Evolutionary conservation across 805 yeast species (phyloP).

Genomic region (Candida anglica): DNA sequence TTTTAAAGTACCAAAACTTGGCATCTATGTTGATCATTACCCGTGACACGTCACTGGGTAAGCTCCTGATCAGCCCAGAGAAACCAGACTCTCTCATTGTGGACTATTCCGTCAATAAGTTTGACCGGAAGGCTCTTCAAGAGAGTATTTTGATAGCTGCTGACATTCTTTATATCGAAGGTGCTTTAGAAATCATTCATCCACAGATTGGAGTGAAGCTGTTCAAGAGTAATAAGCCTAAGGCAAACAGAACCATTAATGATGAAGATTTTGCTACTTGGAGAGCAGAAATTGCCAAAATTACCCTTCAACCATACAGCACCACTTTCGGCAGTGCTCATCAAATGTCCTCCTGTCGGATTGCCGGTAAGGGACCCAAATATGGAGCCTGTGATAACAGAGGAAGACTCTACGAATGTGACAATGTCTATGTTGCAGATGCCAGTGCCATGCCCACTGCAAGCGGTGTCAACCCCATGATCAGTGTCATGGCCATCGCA

Average conservation of each 20-base stretch:
- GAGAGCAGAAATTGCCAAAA: conserved; percentile 25
- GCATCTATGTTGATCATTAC: conserved; percentile 41
- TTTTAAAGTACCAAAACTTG: conserved; percentile 32
- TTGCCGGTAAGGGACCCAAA: conserved; percentile 43
- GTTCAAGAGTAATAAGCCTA: conserved; percentile 33
- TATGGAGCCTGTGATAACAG: conserved; percentile 40
- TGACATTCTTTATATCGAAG: conserved; percentile 45
- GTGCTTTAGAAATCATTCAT: conserved; percentile 41
- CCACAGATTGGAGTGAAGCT: conserved; percentile 31
- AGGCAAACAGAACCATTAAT: conserved; percentile 30
- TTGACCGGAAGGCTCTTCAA: conserved; percentile 37
- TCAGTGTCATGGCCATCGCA: conserved; percentile 44
- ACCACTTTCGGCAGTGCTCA: conserved; percentile 45
- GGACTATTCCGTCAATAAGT: conserved; percentile 37
- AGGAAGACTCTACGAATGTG: conserved; percentile 46
- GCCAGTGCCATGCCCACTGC: conserved; percentile 50
- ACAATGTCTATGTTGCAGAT: conserved; percentile 47
- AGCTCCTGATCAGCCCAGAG: conserved; percentile 26
- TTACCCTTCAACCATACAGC: conserved; percentile 24
- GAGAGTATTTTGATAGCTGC: conserved; percentile 36
- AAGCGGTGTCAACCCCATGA: conserved; percentile 54
- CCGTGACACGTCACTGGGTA: conserved; percentile 43
- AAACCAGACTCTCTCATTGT: conserved; percentile 30
- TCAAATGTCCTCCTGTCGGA: conserved; percentile 51
- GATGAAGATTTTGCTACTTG: conserved; percentile 42